A percentile compares a stretch with the other conserved stretches of the same genome.
phyloP scores from a whole-genome alignment of 148 eudicot species.

The Pouteria glomerata region DNA sequence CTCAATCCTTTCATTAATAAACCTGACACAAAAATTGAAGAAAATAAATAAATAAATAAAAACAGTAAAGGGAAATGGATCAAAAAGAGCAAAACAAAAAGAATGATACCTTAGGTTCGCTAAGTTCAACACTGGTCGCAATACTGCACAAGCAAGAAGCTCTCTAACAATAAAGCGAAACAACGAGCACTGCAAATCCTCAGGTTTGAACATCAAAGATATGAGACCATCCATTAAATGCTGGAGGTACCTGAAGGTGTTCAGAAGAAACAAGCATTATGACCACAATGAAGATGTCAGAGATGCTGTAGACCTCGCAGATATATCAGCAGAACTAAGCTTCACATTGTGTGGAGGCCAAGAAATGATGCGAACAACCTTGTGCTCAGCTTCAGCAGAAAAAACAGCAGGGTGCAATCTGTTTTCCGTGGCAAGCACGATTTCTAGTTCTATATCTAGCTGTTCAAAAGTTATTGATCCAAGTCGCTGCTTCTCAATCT shows the following conservation, averaged over 20 bases:
- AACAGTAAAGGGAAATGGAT: neutral
- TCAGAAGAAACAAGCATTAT: neutral
- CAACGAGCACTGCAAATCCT: constrained; percentile 86
- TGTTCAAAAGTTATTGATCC: constrained; percentile 52
- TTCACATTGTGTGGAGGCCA: neutral
- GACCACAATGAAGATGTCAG: constrained; percentile 4
- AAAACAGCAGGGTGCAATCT: constrained; percentile 86
- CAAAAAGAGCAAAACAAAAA: constrained; percentile 10
- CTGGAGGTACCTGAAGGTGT: constrained; percentile 82
- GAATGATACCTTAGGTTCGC: constrained; percentile 75
- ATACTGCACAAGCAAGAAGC: constrained; percentile 90
- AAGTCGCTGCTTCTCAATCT: constrained; percentile 52
- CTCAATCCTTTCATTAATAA: constrained; percentile 95
- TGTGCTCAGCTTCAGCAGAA: constrained; percentile 92
- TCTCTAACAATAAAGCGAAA: constrained; percentile 74
- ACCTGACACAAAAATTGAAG: constrained; percentile 42
- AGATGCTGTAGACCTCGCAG: neutral
- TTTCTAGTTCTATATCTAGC: constrained; percentile 64
- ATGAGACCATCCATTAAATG: constrained; percentile 87
- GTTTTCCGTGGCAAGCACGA: constrained; percentile 60
- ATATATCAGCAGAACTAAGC: constrained; percentile 6
- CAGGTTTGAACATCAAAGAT: constrained; percentile 57
- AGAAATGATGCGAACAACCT: constrained; percentile 38
- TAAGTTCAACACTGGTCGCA: constrained; percentile 80
- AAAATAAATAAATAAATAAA: too few species aligned